Conservation (phyloP, 257 asterid species). For the Lycium barbarum region DNA sequence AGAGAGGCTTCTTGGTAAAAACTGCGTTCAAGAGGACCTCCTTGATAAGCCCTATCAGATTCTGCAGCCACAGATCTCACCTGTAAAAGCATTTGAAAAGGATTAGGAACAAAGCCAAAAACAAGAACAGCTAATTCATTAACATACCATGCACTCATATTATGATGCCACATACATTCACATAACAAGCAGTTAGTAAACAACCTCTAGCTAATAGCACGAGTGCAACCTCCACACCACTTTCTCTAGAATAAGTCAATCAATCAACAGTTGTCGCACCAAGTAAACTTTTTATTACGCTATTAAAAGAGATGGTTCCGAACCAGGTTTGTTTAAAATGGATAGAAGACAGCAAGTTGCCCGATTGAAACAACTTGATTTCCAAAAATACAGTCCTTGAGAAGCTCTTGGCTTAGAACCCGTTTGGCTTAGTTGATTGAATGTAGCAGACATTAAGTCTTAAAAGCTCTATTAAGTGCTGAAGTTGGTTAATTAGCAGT, state of each 20-base stretch:
- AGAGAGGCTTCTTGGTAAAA: conserved; percentile 60
- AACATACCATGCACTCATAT: conserved; percentile 14
- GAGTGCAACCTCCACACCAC: conserved; percentile 17
- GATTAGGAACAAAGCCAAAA: conserved; percentile 8
- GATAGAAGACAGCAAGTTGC: not conserved
- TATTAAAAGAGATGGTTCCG: not conserved
- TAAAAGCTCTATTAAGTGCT: not conserved
- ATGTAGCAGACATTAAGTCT: not conserved
- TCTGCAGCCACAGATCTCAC: conserved; percentile 95
- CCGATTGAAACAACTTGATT: not conserved
- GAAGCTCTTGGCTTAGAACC: conserved; percentile 22
- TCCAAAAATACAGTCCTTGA: conserved; percentile 10
- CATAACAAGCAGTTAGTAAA: conserved; percentile 24
- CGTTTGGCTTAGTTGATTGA: not conserved
- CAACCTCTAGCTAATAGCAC: not conserved
- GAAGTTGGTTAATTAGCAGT: conserved; percentile 12
- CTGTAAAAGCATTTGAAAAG: conserved; percentile 48
- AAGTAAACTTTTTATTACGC: not conserved
- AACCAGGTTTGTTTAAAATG: conserved; percentile 13
- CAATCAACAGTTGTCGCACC: not conserved
- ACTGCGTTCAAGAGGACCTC: conserved; percentile 77
- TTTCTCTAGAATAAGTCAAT: not conserved
- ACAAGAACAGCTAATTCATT: not conserved
- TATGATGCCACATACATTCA: not conserved
- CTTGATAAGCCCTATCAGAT: conserved; percentile 90